Percentiles rank a stretch among this genome's conserved stretches.
Evolutionary conservation across 257 asterid species (phyloP).

Genomic region (Mentha longifolia): DNA sequence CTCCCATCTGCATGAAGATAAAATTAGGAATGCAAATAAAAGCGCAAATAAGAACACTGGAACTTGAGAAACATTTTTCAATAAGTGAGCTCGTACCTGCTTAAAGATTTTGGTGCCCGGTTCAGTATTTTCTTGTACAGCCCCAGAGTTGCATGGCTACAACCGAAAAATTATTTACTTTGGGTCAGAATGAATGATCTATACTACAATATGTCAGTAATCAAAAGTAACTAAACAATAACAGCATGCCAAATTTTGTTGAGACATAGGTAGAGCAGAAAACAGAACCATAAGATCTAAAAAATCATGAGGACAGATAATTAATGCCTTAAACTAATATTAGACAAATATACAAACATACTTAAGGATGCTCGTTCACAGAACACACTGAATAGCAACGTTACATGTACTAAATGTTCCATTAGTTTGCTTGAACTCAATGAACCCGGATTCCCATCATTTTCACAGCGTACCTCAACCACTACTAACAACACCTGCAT

Average conservation of each 20-base stretch:
- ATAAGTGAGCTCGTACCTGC: conserved; percentile 54
- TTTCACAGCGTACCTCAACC: not conserved
- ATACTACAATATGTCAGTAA: not conserved
- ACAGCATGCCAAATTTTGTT: not conserved
- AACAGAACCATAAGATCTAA: not conserved
- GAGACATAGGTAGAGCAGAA: not conserved
- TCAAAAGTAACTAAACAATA: not conserved
- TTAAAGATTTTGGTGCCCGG: conserved; percentile 85
- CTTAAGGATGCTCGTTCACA: not conserved
- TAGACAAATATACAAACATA: not conserved
- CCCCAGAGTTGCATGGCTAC: conserved; percentile 95
- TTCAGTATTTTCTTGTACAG: conserved; percentile 76
- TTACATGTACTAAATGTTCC: not conserved
- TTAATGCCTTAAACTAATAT: not conserved
- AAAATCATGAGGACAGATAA: not conserved
- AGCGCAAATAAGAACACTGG: conserved; percentile 3
- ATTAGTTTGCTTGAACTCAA: conserved; percentile 10
- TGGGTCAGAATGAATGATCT: not conserved
- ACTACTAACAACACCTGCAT: not conserved
- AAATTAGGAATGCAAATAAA: not conserved
- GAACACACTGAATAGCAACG: not conserved
- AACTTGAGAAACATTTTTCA: conserved; percentile 21
- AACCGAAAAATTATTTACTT: conserved; percentile 27
- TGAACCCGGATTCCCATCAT: not conserved
- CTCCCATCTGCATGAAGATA: conserved; percentile 82